Percentiles rank a stretch among this genome's conserved stretches.
Conservation (phyloP, 306 rosid species). For the Castanospermum australe region DNA sequence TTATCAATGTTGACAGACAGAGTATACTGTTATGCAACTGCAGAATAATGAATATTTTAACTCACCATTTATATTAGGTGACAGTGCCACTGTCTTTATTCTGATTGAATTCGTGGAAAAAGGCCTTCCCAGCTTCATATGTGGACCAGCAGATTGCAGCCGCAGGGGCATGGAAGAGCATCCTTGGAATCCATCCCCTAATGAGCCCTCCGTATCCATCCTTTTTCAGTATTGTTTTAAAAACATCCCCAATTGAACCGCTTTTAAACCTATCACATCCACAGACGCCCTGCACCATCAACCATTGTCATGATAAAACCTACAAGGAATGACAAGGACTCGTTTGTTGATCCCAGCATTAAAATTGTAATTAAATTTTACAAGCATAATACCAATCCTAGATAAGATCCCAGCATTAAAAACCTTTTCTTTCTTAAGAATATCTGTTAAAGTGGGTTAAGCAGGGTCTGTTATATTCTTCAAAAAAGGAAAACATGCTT, state of each 20-base stretch:
- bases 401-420: too few relatives aligned
- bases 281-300: slow-evolving; percentile 77
- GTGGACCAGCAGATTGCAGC: slow-evolving; percentile 99
- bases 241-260: slow-evolving; percentile 75
- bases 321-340: not conserved
- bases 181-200: slow-evolving; percentile 96
- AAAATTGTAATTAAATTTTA: too few relatives aligned
- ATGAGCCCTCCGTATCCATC: slow-evolving; percentile 87
- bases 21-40: slow-evolving; percentile 24
- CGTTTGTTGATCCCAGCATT: too few relatives aligned
- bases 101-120: slow-evolving; percentile 65
- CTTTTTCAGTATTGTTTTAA: slow-evolving; percentile 66
- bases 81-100: slow-evolving; percentile 34
- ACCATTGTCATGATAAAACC: slow-evolving; percentile 23
- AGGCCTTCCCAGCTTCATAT: slow-evolving; percentile 84
- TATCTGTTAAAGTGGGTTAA: too few relatives aligned
- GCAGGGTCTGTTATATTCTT: too few relatives aligned
- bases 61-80: slow-evolving; percentile 36
- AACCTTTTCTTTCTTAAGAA: too few relatives aligned
- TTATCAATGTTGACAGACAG: slow-evolving; percentile 4
- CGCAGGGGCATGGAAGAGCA: slow-evolving; percentile 98
- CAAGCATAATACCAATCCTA: too few relatives aligned
- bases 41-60: slow-evolving; percentile 30
- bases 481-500: too few relatives aligned
- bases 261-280: slow-evolving; percentile 93